phyloP scores from a whole-genome alignment of 1,284 basidiomycete genomes.

The Mycosarcoma maydis region DNA sequence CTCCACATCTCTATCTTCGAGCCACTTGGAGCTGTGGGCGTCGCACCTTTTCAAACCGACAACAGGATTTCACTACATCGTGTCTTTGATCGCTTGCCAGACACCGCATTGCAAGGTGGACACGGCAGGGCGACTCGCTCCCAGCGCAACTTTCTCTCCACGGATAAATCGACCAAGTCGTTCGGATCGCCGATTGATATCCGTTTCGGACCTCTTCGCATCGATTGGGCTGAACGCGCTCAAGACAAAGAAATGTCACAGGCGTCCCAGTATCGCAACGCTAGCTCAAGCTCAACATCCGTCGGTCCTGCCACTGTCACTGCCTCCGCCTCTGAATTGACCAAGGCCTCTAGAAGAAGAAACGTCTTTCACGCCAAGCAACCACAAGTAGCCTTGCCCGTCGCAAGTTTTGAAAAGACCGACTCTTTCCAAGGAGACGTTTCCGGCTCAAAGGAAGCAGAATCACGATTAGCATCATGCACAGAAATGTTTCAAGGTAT shows the following conservation, averaged over 20 bases:
- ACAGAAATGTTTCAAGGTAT: conserved; percentile 29
- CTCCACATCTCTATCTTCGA: conserved; percentile 38
- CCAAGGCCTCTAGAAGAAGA: conserved; percentile 23
- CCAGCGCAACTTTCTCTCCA: conserved; percentile 22
- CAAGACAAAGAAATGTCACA: not conserved
- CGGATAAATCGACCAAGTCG: conserved; percentile 21
- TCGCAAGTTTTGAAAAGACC: conserved; percentile 48
- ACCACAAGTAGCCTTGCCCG: conserved; percentile 37
- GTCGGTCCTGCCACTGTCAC: not conserved
- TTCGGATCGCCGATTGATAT: conserved; percentile 47
- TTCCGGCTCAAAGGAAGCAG: conserved; percentile 3
- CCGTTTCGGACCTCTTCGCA: conserved; percentile 51
- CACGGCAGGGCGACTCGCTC: conserved; percentile 20
- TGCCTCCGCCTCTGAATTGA: conserved; percentile 4
- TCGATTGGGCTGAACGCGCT: conserved; percentile 51
- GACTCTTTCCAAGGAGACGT: conserved; percentile 52
- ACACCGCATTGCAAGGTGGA: conserved; percentile 24
- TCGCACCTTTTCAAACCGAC: conserved; percentile 23
- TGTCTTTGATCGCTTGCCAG: conserved; percentile 25
- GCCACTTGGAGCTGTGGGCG: conserved; percentile 10
- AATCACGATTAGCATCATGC: conserved; percentile 10
- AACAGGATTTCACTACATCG: conserved; percentile 6
- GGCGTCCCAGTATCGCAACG: not conserved
- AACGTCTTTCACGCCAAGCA: conserved; percentile 39
- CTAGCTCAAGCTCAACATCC: conserved; percentile 5